Conservation (phyloP, 441 rosid species). For the Euphorbia celastroides region DNA sequence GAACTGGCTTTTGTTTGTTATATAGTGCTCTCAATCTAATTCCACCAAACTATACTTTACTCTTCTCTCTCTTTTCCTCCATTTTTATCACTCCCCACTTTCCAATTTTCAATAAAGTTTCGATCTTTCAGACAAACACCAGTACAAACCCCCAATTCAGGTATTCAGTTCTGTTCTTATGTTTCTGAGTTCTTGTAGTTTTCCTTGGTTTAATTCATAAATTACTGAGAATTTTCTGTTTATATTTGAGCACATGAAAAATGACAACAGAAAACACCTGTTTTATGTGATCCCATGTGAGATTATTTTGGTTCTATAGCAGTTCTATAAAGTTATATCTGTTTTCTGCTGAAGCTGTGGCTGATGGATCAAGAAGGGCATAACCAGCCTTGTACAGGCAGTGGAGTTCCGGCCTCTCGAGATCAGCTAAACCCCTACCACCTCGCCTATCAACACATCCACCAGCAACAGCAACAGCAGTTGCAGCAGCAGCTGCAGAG, state of each 20-base stretch:
- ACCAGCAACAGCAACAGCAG: conserved; percentile 24
- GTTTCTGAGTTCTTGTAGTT: not conserved
- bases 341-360: conserved; percentile 3
- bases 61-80: not conserved
- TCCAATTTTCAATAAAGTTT: not conserved
- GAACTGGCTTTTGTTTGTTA: not conserved
- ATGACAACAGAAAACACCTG: not conserved
- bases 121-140: not conserved
- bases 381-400: conserved; percentile 8
- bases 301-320: not conserved
- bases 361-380: conserved; percentile 20
- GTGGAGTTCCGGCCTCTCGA: conserved; percentile 7
- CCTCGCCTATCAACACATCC: conserved; percentile 23
- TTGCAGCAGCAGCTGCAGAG: conserved; percentile 38
- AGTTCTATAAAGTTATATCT: not conserved
- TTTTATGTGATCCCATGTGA: not conserved
- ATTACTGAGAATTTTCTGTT: not conserved
- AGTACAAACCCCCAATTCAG: not conserved
- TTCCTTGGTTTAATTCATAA: not conserved
- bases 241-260: not conserved
- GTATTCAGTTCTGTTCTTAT: not conserved
- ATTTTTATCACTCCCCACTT: not conserved
- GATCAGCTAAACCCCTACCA: conserved; percentile 19
- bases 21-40: not conserved
- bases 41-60: not conserved